A percentile compares a stretch with the other conserved stretches of the same genome.
phyloP scores from a whole-genome alignment of 768 basidiomycete species.

The Pleurotus pulmonarius region DNA sequence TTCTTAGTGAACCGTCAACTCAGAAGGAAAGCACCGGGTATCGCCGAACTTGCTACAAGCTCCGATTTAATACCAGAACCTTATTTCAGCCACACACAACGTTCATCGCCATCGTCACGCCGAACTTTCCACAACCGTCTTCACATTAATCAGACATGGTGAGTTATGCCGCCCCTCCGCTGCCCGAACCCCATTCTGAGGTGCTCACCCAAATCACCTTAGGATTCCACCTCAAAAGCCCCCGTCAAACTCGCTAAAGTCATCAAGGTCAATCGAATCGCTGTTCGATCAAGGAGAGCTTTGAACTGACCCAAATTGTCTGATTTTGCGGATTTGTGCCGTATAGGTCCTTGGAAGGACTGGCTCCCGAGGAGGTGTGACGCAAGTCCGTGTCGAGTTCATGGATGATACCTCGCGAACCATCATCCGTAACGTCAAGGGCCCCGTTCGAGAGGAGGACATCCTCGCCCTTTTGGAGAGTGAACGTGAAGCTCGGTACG shows the following conservation, averaged over 20 bases:
- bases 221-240: slow-evolving; percentile 80
- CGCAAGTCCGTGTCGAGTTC: slow-evolving; percentile 99
- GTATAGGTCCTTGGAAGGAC: slow-evolving; percentile 93
- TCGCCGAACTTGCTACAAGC: neutral
- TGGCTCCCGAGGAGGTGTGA: slow-evolving; percentile 98
- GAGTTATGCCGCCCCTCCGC: neutral
- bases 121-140: neutral
- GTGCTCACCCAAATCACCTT: neutral
- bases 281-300: neutral
- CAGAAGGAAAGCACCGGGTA: neutral
- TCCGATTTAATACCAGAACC: neutral
- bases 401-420: slow-evolving; percentile 95
- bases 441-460: slow-evolving; percentile 93
- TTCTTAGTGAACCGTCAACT: too few relatives aligned
- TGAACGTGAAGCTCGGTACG: slow-evolving; percentile 98
- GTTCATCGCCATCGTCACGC: neutral
- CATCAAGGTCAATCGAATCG: slow-evolving; percentile 67
- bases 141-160: slow-evolving; percentile 2
- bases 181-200: too few relatives aligned
- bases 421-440: slow-evolving; percentile 99
- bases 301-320: slow-evolving; percentile 1
- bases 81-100: slow-evolving; percentile 8
- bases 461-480: slow-evolving; percentile 95
- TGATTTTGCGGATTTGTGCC: slow-evolving; percentile 3
- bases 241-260: slow-evolving; percentile 98